A percentile compares a stretch with the other conserved stretches of the same genome.
Evolutionary conservation across 345 rosid species (phyloP).

Genomic region (Salix suchowensis): DNA sequence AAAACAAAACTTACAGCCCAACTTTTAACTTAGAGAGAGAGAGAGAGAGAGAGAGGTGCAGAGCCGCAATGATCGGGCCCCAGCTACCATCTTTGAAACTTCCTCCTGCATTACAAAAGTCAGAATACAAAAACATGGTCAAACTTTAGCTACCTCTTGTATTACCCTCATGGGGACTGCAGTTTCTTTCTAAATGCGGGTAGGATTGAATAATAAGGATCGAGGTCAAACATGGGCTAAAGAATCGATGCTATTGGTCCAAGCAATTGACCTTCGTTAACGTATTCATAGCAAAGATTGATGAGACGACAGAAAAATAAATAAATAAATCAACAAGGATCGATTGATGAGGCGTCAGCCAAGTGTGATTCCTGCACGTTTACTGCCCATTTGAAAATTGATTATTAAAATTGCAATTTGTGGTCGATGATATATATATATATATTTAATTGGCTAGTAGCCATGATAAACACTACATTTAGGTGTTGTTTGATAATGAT

Average conservation of each 20-base stretch:
- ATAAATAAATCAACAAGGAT: no score
- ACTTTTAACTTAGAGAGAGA: neutral
- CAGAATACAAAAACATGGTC: neutral
- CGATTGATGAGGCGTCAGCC: no score
- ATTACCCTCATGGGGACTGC: conserved; percentile 7
- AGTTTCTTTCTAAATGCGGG: neutral
- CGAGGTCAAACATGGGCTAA: neutral
- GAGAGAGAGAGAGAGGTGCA: conserved; percentile 5
- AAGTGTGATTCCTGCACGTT: no score
- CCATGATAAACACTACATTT: no score
- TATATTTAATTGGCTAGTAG: no score
- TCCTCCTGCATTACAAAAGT: conserved; percentile 25
- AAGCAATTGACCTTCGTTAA: conserved; percentile 4
- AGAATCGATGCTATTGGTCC: neutral
- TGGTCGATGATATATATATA: no score
- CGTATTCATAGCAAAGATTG: neutral
- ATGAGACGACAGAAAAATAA: no score
- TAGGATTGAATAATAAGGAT: no score
- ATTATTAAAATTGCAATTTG: no score
- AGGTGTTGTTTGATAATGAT: no score
- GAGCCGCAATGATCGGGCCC: conserved; percentile 40
- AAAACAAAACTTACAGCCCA: no score
- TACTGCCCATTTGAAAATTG: no score
- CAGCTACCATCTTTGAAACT: conserved; percentile 31
- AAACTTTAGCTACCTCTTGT: neutral